Percentiles rank a stretch among this genome's conserved stretches.
These are phyloP conservation scores for Powellomyces hirtus DNA, from an alignment of 192 early-diverging fungal genomes.

Conservation along the genomic window DNA sequence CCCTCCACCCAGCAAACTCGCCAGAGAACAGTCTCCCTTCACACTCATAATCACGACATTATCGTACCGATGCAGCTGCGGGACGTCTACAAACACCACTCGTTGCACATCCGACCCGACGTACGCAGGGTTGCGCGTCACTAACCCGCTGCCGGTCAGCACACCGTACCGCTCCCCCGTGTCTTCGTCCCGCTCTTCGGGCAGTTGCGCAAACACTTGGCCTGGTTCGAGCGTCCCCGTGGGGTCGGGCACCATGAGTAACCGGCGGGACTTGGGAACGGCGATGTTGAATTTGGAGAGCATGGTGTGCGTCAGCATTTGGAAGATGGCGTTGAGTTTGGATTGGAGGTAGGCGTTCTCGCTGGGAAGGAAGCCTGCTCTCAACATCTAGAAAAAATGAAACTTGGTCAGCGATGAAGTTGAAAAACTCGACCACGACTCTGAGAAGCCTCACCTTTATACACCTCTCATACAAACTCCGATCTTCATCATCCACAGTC, in stretches of 20 bases:
- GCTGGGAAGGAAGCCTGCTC: slow-evolving; percentile 9
- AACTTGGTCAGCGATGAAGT: no score
- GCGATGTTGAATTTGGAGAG: slow-evolving; percentile 2
- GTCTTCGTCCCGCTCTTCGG: neutral
- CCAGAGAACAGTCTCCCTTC: no score
- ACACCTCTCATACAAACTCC: no score
- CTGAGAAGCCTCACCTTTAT: no score
- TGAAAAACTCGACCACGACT: no score
- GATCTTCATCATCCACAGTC: no score
- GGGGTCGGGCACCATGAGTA: slow-evolving; percentile 23
- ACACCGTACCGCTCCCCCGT: neutral
- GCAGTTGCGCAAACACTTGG: slow-evolving; percentile 13
- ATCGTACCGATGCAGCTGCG: no score
- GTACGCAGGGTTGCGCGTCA: slow-evolving; percentile 23
- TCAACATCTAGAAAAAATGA: neutral
- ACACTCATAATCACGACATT: no score
- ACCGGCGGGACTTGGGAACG: slow-evolving; percentile 13
- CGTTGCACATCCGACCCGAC: neutral
- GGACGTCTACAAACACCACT: neutral
- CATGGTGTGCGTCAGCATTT: neutral
- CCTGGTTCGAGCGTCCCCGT: slow-evolving; percentile 2
- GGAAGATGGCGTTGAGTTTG: neutral
- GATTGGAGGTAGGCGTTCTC: slow-evolving; percentile 7
- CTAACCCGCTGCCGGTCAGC: neutral
- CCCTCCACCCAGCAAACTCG: no score